phyloP scores from a whole-genome alignment of 2,329 filamentous ascomycete species.

The Fusarium guadeloupense region DNA sequence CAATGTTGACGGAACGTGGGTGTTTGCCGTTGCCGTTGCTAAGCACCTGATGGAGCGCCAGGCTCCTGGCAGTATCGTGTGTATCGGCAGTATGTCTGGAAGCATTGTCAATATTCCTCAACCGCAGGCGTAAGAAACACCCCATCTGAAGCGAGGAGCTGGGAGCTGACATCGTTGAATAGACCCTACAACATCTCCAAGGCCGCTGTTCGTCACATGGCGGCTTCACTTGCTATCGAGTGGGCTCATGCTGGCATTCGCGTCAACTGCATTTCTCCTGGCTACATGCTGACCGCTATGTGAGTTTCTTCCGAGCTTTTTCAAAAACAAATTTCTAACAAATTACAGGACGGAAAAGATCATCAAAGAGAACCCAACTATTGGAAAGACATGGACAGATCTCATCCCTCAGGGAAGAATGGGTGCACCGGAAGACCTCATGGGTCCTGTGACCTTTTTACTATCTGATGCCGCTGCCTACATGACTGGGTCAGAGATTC shows the following conservation, averaged over 20 bases:
- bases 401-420: slow-evolving; percentile 93
- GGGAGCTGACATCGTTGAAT: not conserved
- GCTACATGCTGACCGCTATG: slow-evolving; percentile 95
- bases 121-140: slow-evolving; percentile 73
- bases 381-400: slow-evolving; percentile 88
- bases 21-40: slow-evolving; percentile 84
- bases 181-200: slow-evolving; percentile 92
- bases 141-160: rapidly evolving
- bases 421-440: slow-evolving; percentile 88
- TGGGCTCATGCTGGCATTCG: slow-evolving; percentile 89
- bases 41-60: slow-evolving; percentile 88
- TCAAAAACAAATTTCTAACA: not conserved
- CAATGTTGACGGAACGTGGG: slow-evolving; percentile 90
- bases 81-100: slow-evolving; percentile 95
- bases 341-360: slow-evolving; percentile 83
- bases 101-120: slow-evolving; percentile 94
- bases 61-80: slow-evolving; percentile 82
- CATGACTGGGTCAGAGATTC: slow-evolving; percentile 75
- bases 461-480: slow-evolving; percentile 81
- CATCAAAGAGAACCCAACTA: slow-evolving; percentile 91
- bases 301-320: slow-evolving; percentile 56
- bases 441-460: slow-evolving; percentile 90
- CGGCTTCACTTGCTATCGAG: slow-evolving; percentile 87
- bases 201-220: slow-evolving; percentile 88
- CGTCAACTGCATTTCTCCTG: slow-evolving; percentile 93